Evolutionary conservation across 2,329 filamentous ascomycete species (phyloP).

Genomic region (Aspergillus pseudonomiae): DNA sequence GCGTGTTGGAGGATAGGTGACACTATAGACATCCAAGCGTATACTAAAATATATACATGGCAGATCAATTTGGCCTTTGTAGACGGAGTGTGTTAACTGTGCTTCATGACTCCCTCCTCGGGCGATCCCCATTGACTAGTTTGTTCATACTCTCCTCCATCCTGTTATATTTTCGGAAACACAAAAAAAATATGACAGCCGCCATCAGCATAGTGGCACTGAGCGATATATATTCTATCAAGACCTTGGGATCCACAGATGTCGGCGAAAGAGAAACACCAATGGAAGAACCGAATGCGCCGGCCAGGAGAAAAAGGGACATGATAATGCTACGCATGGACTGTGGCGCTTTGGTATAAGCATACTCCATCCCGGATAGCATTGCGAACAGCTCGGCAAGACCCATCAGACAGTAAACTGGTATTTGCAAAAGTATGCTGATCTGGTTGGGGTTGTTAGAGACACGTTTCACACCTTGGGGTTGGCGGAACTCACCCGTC

Average conservation of each 20-base stretch:
- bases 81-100: not conserved
- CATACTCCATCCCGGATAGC: slow-evolving; percentile 11
- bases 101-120: not conserved
- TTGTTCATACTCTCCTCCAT: slow-evolving; percentile 21
- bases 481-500: not conserved
- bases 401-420: slow-evolving; percentile 1
- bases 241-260: not conserved
- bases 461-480: no score
- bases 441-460: not conserved
- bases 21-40: not conserved
- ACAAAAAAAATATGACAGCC: slow-evolving; percentile 11
- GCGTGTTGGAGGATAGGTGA: not conserved
- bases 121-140: not conserved
- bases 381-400: slow-evolving; percentile 3
- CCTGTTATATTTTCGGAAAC: slow-evolving; percentile 19
- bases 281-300: slow-evolving; percentile 13
- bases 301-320: slow-evolving; percentile 22
- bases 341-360: slow-evolving; percentile 12
- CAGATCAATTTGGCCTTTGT: not conserved
- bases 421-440: not conserved
- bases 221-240: not conserved
- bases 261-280: slow-evolving; percentile 15
- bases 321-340: slow-evolving; percentile 25
- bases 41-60: not conserved
- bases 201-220: slow-evolving; percentile 11